Conservation (phyloP, 106 monocot species). For the Apostasia shenzhenica region DNA sequence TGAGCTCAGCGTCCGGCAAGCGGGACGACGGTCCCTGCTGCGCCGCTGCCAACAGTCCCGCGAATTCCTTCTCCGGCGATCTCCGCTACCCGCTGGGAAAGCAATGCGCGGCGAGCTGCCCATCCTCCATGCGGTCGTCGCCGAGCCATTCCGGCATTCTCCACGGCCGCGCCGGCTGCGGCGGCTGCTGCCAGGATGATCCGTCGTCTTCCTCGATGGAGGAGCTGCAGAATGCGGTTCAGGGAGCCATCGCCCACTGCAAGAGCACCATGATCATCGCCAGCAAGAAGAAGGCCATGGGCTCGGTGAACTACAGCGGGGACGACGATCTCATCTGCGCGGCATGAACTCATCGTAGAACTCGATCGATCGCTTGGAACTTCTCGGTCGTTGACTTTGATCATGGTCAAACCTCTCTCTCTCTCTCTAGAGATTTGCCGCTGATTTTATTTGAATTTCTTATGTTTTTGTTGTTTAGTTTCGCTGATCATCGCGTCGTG, state of each 20-base stretch:
- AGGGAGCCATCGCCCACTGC: constrained; percentile 89
- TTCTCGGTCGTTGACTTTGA: no score
- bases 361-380: no score
- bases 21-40: neutral
- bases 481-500: no score
- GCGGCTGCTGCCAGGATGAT: neutral
- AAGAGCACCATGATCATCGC: constrained; percentile 51
- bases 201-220: constrained; percentile 62
- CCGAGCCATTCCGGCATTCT: constrained; percentile 79
- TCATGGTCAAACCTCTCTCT: no score
- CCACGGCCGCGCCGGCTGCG: constrained; percentile 4
- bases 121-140: constrained; percentile 83
- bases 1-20: neutral
- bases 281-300: neutral
- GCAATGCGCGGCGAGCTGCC: constrained; percentile 51
- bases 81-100: constrained; percentile 45
- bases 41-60: neutral
- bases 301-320: neutral
- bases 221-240: constrained; percentile 87
- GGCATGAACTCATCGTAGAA: no score
- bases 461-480: no score
- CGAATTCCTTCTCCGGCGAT: constrained; percentile 68
- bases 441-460: no score
- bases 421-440: no score
- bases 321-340: neutral